Percentiles rank a stretch among this genome's conserved stretches.
Evolutionary conservation across 139 green algal species (phyloP).

Genomic region (Chlorella vulgaris): DNA sequence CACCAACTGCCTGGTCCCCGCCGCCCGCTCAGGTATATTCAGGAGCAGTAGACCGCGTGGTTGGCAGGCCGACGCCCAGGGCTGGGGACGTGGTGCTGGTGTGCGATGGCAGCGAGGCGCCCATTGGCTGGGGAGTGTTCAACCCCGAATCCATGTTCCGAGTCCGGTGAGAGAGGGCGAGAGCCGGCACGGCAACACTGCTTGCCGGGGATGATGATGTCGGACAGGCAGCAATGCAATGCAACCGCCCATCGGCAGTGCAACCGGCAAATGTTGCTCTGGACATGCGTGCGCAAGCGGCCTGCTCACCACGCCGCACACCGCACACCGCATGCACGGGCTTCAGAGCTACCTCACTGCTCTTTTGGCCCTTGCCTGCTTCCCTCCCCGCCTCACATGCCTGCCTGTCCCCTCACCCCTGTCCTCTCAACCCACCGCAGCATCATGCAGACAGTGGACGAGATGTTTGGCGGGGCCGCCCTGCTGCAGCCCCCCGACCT

Average conservation of each 20-base stretch:
- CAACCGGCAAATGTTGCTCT: too few relatives aligned
- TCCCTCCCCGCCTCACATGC: too few relatives aligned
- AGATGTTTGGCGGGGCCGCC: conserved; percentile 13
- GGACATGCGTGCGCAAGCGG: too few relatives aligned
- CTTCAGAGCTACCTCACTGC: too few relatives aligned
- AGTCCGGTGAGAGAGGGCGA: conserved; percentile 63
- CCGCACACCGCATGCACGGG: too few relatives aligned
- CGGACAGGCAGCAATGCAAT: too few relatives aligned
- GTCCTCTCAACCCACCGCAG: too few relatives aligned
- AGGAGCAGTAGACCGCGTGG: conserved; percentile 73
- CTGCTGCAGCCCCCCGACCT: conserved; percentile 49
- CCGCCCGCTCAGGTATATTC: conserved; percentile 62
- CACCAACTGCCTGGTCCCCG: neutral
- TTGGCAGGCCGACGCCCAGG: conserved; percentile 51
- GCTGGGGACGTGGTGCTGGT: conserved; percentile 73
- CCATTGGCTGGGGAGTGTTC: conserved; percentile 82
- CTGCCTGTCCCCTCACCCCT: too few relatives aligned
- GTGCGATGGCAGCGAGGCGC: conserved; percentile 41
- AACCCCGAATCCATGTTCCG: conserved; percentile 83
- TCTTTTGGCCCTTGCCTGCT: too few relatives aligned
- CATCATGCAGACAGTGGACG: conserved; percentile 50
- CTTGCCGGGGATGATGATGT: too few relatives aligned
- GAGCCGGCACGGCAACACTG: neutral
- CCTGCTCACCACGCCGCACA: too few relatives aligned
- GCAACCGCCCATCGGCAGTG: too few relatives aligned